A percentile compares a stretch with the other conserved stretches of the same genome.
Evolutionary conservation across 164 flowering plant genomes (phyloP).

Genomic region (Macadamia tetraphylla): DNA sequence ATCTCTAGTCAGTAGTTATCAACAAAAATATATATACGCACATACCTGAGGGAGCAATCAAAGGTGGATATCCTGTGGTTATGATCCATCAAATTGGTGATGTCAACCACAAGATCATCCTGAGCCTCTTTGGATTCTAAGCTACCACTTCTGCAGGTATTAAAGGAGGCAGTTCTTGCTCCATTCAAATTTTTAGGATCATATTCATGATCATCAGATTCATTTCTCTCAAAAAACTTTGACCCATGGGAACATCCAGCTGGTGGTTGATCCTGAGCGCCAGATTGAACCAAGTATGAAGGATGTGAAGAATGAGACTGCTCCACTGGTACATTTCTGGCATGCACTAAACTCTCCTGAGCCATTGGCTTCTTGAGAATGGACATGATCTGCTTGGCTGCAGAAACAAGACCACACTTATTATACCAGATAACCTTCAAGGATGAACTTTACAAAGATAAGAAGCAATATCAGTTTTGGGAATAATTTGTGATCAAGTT

Average conservation of each 20-base stretch:
- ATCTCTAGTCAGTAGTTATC: no score
- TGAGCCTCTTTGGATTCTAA: background rate
- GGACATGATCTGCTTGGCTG: constrained; percentile 61
- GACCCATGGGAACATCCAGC: constrained; percentile 13
- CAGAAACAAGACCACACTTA: constrained; percentile 15
- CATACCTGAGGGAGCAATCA: constrained; percentile 15
- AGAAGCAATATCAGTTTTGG: background rate
- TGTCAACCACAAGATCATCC: background rate
- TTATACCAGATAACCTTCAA: background rate
- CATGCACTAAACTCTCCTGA: constrained; percentile 8
- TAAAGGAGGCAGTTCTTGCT: constrained; percentile 1
- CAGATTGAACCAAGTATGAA: constrained; percentile 20
- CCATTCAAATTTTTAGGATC: constrained; percentile 7
- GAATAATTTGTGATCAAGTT: background rate
- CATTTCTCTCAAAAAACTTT: constrained; percentile 3
- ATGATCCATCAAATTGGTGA: constrained; percentile 8
- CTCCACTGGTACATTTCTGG: constrained; percentile 9
- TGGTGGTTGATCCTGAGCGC: constrained; percentile 16
- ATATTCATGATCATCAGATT: constrained; percentile 10
- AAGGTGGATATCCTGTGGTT: background rate
- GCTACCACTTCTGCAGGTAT: constrained; percentile 1
- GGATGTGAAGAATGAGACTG: constrained; percentile 17
- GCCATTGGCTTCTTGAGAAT: constrained; percentile 45
- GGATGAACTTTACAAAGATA: constrained; percentile 1
- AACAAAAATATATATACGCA: background rate